Evolutionary conservation across 2,329 filamentous ascomycete species (phyloP).

Genomic region (Aspergillus japonicus): DNA sequence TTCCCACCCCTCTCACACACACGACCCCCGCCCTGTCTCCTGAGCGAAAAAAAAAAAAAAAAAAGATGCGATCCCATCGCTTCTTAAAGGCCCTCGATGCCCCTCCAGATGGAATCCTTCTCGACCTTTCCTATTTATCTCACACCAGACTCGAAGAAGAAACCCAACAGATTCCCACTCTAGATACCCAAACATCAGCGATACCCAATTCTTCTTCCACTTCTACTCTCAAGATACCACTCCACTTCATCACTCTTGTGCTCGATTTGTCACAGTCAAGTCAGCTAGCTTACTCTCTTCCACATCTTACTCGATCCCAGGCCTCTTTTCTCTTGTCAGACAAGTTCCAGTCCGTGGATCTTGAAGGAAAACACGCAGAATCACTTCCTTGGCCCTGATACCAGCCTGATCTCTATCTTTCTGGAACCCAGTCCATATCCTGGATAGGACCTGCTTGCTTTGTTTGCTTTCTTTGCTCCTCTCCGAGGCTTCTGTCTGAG

Average conservation of each 20-base stretch:
- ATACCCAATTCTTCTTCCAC: constrained; percentile 4
- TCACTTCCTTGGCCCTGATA: constrained; percentile 22
- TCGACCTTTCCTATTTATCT: constrained; percentile 14
- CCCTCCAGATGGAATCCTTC: constrained; percentile 12
- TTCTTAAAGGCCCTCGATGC: constrained; percentile 17
- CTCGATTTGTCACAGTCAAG: constrained; percentile 24
- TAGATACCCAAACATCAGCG: constrained; percentile 9
- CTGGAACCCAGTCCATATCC: constrained; percentile 31
- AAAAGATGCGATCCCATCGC: not conserved
- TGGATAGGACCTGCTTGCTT: constrained; percentile 36
- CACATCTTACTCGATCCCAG: constrained; percentile 3
- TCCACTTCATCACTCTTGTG: constrained; percentile 18
- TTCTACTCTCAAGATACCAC: constrained; percentile 3
- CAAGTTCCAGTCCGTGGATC: constrained; percentile 21
- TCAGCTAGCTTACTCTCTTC: constrained; percentile 11
- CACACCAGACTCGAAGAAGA: constrained; percentile 17
- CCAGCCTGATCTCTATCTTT: constrained; percentile 20
- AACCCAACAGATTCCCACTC: constrained; percentile 4
- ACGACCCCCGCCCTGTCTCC: constrained; percentile 8
- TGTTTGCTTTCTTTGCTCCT: constrained; percentile 30
- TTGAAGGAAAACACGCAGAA: constrained; percentile 14
- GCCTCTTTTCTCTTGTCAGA: constrained; percentile 9
- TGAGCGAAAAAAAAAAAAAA: not conserved
- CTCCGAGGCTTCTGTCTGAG: constrained; percentile 25
- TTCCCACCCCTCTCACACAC: constrained; percentile 13